A percentile compares a stretch with the other conserved stretches of the same genome.
Evolutionary conservation across 164 flowering plant genomes (phyloP).

Genomic region (grape (Vitis vinifera)): ASM3070453v1 NC_081814.1:11195501-11196000

Average conservation of each 20-base stretch:
- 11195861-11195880: conserved; percentile 89
- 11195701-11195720: conserved; percentile 84
- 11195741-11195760: conserved; percentile 96
- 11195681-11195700: conserved; percentile 82
- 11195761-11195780: conserved; percentile 91
- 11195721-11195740: conserved; percentile 69
- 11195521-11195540: conserved; percentile 78
- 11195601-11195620: conserved; percentile 18
- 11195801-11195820: conserved; percentile 19
- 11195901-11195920: conserved; percentile 67
- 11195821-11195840: conserved; percentile 95
- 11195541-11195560: conserved; percentile 94
- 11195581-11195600: conserved; percentile 81
- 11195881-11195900: conserved; percentile 89
- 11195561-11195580: conserved; percentile 89
- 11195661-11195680: no score
- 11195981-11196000: conserved; percentile 86
- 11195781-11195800: conserved; percentile 93
- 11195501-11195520: conserved; percentile 71
- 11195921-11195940: conserved; percentile 79
- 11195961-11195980: conserved; percentile 82
- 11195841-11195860: conserved; percentile 90
- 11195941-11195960: conserved; percentile 70
- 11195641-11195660: no score
- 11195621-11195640: no score